Percentiles rank a stretch among this genome's conserved stretches.
phyloP scores from a whole-genome alignment of 2,329 filamentous ascomycete genomes.

The Rhytidhysteron rufulum region DNA sequence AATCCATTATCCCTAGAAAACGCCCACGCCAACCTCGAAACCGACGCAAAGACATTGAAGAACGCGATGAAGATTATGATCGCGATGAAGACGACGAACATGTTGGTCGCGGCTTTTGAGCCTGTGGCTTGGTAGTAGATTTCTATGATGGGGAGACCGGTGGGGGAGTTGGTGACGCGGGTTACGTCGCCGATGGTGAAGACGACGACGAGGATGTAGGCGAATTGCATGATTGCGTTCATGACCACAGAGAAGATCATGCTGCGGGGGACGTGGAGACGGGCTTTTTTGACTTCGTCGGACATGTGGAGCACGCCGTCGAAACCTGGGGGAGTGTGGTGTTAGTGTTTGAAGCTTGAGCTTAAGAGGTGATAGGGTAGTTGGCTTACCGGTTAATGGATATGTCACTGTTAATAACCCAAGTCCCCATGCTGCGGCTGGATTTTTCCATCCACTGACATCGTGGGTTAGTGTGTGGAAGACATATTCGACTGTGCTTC shows the following conservation, averaged over 20 bases:
- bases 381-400: conserved; percentile 15
- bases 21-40: conserved; percentile 44
- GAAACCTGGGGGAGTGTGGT: conserved; percentile 39
- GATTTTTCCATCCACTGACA: conserved; percentile 39
- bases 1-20: conserved; percentile 44
- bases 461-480: conserved; percentile 44
- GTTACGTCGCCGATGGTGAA: conserved; percentile 44
- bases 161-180: conserved; percentile 16
- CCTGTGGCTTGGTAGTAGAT: conserved; percentile 35
- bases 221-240: conserved; percentile 40
- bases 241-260: conserved; percentile 44
- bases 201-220: conserved; percentile 41
- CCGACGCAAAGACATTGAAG: conserved; percentile 38
- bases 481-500: conserved; percentile 36
- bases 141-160: conserved; percentile 19
- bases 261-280: conserved; percentile 21
- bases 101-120: conserved; percentile 32
- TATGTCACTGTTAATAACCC: conserved; percentile 31
- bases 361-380: not conserved
- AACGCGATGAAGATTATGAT: conserved; percentile 33
- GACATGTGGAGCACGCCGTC: conserved; percentile 44
- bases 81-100: conserved; percentile 34
- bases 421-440: conserved; percentile 40
- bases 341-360: not conserved
- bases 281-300: conserved; percentile 22